A percentile compares a stretch with the other conserved stretches of the same genome.
phyloP scores from a whole-genome alignment of 2,329 filamentous ascomycete species.

The Malbranchea zuffiana region DNA sequence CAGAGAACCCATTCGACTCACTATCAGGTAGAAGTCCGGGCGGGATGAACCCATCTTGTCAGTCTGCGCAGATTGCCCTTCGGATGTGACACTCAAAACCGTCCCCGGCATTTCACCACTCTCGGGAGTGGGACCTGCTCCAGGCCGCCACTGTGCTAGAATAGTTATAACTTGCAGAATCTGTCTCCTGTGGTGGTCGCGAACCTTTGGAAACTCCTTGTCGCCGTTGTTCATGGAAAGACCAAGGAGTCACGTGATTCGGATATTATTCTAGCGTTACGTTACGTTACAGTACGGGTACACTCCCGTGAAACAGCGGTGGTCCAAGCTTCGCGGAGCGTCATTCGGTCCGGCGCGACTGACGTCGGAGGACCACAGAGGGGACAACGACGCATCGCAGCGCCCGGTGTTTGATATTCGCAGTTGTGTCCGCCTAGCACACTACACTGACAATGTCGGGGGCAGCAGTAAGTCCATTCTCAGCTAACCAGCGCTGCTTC shows the following conservation, averaged over 20 bases:
- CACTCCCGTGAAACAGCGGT: too few relatives aligned
- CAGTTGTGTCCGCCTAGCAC: conserved; percentile 22
- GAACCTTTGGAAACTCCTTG: conserved; percentile 19
- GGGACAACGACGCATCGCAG: neutral
- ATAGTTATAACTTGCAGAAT: conserved; percentile 5
- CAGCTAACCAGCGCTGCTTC: too few relatives aligned
- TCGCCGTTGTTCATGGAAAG: too few relatives aligned
- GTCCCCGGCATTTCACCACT: conserved; percentile 42
- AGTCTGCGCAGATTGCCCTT: conserved; percentile 35
- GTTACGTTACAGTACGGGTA: too few relatives aligned
- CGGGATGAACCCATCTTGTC: conserved; percentile 32
- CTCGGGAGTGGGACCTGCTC: conserved; percentile 17
- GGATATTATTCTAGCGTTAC: too few relatives aligned
- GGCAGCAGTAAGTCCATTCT: conserved; percentile 24
- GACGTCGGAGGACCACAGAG: neutral
- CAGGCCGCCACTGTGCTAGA: conserved; percentile 13
- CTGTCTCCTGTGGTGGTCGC: conserved; percentile 6
- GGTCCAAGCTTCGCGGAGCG: conserved; percentile 8
- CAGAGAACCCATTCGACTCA: conserved; percentile 21
- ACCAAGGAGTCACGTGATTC: too few relatives aligned
- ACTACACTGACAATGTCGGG: conserved; percentile 36
- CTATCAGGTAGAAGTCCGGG: conserved; percentile 37
- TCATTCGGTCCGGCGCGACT: neutral
- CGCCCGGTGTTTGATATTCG: neutral
- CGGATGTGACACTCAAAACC: conserved; percentile 37